Evolutionary conservation across 345 rosid genomes (phyloP).

Genomic region (Brassica nigra): DNA sequence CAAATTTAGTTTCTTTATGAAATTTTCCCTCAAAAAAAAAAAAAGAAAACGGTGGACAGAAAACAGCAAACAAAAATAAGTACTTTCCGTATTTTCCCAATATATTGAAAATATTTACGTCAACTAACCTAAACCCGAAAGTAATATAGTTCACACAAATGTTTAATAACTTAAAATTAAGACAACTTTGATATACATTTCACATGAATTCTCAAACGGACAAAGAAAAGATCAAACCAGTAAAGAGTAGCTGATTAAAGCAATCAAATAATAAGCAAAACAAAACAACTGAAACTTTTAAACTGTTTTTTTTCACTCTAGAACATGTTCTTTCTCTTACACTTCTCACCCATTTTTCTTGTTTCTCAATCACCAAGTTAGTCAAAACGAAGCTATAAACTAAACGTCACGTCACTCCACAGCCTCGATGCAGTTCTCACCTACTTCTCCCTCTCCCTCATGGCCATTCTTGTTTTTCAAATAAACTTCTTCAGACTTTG

Average conservation of each 20-base stretch:
- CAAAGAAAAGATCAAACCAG: constrained; percentile 15
- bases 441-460: constrained; percentile 29
- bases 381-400: constrained; percentile 37
- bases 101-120: neutral
- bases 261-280: constrained; percentile 29
- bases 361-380: constrained; percentile 39
- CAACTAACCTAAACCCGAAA: neutral
- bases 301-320: constrained; percentile 24
- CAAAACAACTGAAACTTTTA: neutral
- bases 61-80: neutral
- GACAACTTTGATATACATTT: constrained; percentile 30
- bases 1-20: too few species aligned
- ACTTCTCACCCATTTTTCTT: constrained; percentile 16
- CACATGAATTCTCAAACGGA: constrained; percentile 31
- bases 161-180: neutral
- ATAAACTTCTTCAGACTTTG: constrained; percentile 12
- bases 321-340: constrained; percentile 12
- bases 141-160: neutral
- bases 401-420: constrained; percentile 23
- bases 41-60: too few species aligned
- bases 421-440: constrained; percentile 24
- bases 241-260: constrained; percentile 8
- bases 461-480: constrained; percentile 17
- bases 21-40: too few species aligned
- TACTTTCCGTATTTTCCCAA: neutral